Conservation (phyloP, 2,329 filamentous ascomycete species). For the Fusarium praegraminearum region DNA sequence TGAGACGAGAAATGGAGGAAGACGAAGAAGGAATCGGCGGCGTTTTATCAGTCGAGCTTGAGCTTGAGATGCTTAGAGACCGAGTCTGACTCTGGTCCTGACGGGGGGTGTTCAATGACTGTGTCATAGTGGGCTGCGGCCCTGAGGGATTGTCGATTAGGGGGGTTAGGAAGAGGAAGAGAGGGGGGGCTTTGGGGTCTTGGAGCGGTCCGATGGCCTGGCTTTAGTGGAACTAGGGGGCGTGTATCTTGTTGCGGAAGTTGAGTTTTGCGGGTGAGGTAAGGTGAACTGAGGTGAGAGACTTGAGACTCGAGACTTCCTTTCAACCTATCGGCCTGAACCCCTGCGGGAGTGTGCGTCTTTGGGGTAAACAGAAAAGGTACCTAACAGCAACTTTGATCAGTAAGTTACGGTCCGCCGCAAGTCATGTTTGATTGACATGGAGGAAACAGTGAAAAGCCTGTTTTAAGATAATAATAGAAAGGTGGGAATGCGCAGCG, state of each 20-base stretch:
- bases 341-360: constrained; percentile 37
- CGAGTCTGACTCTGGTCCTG: constrained; percentile 34
- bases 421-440: constrained; percentile 19
- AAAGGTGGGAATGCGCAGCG: background rate
- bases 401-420: constrained; percentile 26
- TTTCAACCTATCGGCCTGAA: constrained; percentile 5
- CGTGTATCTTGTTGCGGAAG: constrained; percentile 13
- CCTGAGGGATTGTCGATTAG: constrained; percentile 47
- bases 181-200: constrained; percentile 30
- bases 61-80: constrained; percentile 39
- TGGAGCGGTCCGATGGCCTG: constrained; percentile 43
- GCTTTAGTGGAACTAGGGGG: constrained; percentile 37
- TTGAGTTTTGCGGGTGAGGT: constrained; percentile 22
- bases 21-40: constrained; percentile 55
- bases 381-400: constrained; percentile 37
- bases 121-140: constrained; percentile 50
- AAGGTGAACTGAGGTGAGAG: constrained; percentile 36
- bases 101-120: constrained; percentile 46
- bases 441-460: constrained; percentile 15
- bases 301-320: constrained; percentile 3
- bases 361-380: constrained; percentile 26
- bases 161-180: constrained; percentile 32
- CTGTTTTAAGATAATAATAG: constrained; percentile 17
- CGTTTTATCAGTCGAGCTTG: constrained; percentile 49
- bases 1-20: constrained; percentile 65